Percentiles rank a stretch among this genome's conserved stretches.
Conservation (phyloP, 228 moss, liverwort and hornwort genomes). For the Sphagnum magellanicum region DNA sequence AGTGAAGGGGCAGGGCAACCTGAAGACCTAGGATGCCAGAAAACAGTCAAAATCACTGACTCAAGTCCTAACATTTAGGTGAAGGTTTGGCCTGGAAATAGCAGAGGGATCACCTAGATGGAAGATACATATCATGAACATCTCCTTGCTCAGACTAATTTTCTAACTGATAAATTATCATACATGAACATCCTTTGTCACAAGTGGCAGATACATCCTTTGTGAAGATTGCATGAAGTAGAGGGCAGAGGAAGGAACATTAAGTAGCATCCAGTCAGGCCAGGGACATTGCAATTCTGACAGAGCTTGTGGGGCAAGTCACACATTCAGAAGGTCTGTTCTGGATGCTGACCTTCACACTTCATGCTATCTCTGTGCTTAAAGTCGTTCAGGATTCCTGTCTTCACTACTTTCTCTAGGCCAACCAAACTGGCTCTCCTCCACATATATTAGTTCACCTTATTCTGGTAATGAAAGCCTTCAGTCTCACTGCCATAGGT, state of each 20-base stretch:
- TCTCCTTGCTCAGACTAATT: not conserved
- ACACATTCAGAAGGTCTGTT: slow-evolving; percentile 10
- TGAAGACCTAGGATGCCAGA: no score
- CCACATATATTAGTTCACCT: no score
- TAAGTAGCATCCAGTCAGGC: slow-evolving; percentile 12
- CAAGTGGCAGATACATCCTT: not conserved
- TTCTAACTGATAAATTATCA: slow-evolving; percentile 5
- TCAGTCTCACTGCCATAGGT: no score
- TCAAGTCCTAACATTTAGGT: no score
- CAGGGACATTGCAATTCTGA: slow-evolving; percentile 2
- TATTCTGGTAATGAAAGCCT: no score
- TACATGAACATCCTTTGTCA: slow-evolving; percentile 8
- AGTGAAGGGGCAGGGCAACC: no score
- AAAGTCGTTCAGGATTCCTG: slow-evolving; percentile 2
- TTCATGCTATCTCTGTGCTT: slow-evolving; percentile 3
- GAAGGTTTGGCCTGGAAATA: no score
- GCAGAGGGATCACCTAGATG: no score
- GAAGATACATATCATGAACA: no score
- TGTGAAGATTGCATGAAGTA: slow-evolving; percentile 2
- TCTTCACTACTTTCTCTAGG: not conserved
- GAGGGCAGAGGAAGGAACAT: slow-evolving; percentile 1
- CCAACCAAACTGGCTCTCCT: no score
- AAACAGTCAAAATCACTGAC: no score
- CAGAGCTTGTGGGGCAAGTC: slow-evolving; percentile 4
- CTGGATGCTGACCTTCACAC: slow-evolving; percentile 8